These are phyloP conservation scores for Trametes villosa DNA, from an alignment of 768 basidiomycete species.

Conservation along the genomic window DNA sequence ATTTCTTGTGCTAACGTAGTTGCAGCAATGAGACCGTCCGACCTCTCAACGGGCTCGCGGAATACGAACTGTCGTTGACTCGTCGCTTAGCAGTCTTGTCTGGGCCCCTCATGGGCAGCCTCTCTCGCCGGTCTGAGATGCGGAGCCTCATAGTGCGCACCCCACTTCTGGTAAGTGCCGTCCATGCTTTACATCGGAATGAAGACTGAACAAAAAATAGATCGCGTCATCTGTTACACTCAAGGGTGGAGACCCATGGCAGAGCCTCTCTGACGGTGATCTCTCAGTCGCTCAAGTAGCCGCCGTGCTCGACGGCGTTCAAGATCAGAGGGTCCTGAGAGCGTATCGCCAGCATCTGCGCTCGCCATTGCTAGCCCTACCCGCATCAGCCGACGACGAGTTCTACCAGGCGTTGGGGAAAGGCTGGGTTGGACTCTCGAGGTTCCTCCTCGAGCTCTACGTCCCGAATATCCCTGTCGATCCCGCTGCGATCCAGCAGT, in stretches of 20 bases:
- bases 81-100: slow-evolving; percentile 14
- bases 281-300: background rate
- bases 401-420: slow-evolving; percentile 38
- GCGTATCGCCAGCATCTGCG: slow-evolving; percentile 16
- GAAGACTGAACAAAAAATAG: too few relatives aligned
- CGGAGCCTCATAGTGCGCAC: slow-evolving; percentile 5
- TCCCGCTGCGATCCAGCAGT: slow-evolving; percentile 70
- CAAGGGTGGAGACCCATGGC: background rate
- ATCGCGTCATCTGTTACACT: background rate
- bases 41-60: slow-evolving; percentile 8
- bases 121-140: slow-evolving; percentile 13
- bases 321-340: slow-evolving; percentile 7
- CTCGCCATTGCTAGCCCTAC: slow-evolving; percentile 1
- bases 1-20: background rate
- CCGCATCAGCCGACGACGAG: background rate
- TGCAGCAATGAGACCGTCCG: slow-evolving; percentile 10
- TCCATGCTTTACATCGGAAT: too few relatives aligned
- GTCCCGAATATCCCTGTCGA: slow-evolving; percentile 88
- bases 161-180: slow-evolving; percentile 21
- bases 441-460: slow-evolving; percentile 67
- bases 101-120: background rate
- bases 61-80: slow-evolving; percentile 18
- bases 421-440: slow-evolving; percentile 65
- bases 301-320: background rate
- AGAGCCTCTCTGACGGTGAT: too few relatives aligned